phyloP scores from a whole-genome alignment of 1,284 basidiomycete genomes.

The Farysia itapuensis region DNA sequence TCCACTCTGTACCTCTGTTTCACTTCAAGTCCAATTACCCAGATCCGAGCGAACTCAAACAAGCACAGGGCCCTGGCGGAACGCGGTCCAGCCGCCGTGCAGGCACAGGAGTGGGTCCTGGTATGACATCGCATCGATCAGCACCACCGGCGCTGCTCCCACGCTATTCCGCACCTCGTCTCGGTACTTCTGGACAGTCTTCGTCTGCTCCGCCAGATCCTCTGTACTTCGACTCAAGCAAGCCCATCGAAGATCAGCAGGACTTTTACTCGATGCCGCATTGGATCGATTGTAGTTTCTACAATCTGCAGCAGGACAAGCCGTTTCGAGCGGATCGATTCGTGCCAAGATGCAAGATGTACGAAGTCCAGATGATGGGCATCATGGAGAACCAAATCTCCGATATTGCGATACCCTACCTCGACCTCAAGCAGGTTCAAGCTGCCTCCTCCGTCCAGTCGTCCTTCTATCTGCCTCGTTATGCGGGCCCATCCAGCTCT shows the following conservation, averaged over 20 bases:
- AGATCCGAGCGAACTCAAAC: conserved; percentile 24
- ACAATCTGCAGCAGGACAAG: conserved; percentile 58
- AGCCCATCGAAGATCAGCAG: conserved; percentile 16
- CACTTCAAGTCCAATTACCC: conserved; percentile 49
- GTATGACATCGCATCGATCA: conserved; percentile 14
- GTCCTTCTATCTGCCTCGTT: conserved; percentile 32
- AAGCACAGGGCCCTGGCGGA: conserved; percentile 4
- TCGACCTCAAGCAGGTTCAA: conserved; percentile 40
- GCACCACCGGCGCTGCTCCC: conserved; percentile 14
- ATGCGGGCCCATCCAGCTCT: conserved; percentile 21
- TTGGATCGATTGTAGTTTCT: conserved; percentile 60
- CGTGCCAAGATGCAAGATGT: conserved; percentile 59
- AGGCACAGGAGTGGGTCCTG: conserved; percentile 16
- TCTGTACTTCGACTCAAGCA: conserved; percentile 46
- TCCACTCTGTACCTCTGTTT: conserved; percentile 72
- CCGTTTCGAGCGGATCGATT: conserved; percentile 56
- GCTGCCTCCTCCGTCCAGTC: conserved; percentile 34
- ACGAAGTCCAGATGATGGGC: conserved; percentile 58
- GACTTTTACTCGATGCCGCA: conserved; percentile 56
- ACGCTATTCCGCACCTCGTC: conserved; percentile 20
- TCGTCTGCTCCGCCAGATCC: conserved; percentile 40
- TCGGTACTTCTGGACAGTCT: conserved; percentile 3
- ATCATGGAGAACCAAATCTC: conserved; percentile 57
- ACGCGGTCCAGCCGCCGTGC: conserved; percentile 9
- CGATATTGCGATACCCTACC: conserved; percentile 53